phyloP scores from a whole-genome alignment of 371 early-diverging fungal genomes.

The Mucor racemosus region DNA sequence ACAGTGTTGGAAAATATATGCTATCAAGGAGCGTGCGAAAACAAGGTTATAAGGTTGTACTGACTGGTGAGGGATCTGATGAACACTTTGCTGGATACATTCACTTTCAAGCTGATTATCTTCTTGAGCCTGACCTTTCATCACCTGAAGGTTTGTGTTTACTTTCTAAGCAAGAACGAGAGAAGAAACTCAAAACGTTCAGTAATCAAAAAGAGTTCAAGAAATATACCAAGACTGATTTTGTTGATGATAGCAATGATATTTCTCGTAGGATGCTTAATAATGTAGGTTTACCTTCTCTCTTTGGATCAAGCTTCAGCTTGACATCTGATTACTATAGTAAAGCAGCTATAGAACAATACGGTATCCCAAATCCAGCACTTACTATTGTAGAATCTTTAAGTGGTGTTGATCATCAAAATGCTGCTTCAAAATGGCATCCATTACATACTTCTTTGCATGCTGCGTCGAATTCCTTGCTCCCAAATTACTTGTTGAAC shows the following conservation, averaged over 20 bases:
- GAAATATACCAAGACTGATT: background rate
- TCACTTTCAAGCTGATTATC: conserved; percentile 50
- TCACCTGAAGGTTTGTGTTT: conserved; percentile 12
- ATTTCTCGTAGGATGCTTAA: background rate
- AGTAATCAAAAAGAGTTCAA: background rate
- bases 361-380: conserved; percentile 11
- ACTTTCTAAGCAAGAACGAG: conserved; percentile 8
- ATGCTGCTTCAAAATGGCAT: conserved; percentile 24
- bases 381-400: conserved; percentile 9
- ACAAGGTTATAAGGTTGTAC: conserved; percentile 49
- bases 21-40: conserved; percentile 22
- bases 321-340: background rate
- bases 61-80: conserved; percentile 69
- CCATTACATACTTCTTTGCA: conserved; percentile 23
- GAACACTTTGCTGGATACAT: conserved; percentile 69
- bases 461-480: conserved; percentile 16
- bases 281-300: background rate
- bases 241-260: background rate
- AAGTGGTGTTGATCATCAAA: conserved; percentile 12
- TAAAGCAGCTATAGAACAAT: background rate
- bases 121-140: conserved; percentile 19
- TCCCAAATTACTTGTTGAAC: conserved; percentile 11
- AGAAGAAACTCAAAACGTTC: background rate
- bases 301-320: background rate
- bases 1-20: conserved; percentile 9